Conservation (phyloP, 148 eudicot species). For the Mesembryanthemum crystallinum region DNA sequence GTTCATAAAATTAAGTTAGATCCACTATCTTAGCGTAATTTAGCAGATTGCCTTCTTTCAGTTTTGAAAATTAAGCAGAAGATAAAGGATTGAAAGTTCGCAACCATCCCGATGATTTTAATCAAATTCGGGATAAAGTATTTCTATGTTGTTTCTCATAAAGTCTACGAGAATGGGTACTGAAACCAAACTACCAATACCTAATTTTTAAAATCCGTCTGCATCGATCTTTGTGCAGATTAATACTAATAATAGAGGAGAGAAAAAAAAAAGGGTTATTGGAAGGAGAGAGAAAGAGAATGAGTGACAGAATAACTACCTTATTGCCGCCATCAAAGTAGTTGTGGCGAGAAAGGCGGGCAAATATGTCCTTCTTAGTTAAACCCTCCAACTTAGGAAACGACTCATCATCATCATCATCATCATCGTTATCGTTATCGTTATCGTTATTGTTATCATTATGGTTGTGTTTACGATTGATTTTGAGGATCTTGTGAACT, state of each 20-base stretch:
- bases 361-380: constrained; percentile 65
- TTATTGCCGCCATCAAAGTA: constrained; percentile 68
- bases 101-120: no score
- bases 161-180: no score
- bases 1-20: no score
- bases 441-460: background rate
- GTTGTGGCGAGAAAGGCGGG: constrained; percentile 47
- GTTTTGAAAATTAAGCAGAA: no score
- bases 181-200: no score
- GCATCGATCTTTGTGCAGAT: no score
- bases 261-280: background rate
- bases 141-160: no score
- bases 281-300: background rate
- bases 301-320: constrained; percentile 39
- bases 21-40: no score
- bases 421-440: background rate
- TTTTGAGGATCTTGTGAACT: constrained; percentile 24
- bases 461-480: background rate
- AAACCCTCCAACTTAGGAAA: constrained; percentile 15
- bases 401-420: background rate
- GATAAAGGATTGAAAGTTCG: no score
- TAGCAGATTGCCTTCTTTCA: no score
- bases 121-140: no score
- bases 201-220: background rate
- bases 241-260: background rate